These are phyloP conservation scores for Musa acuminata DNA, from an alignment of 176 grass and related monocot species.

Conservation along the genomic window DNA sequence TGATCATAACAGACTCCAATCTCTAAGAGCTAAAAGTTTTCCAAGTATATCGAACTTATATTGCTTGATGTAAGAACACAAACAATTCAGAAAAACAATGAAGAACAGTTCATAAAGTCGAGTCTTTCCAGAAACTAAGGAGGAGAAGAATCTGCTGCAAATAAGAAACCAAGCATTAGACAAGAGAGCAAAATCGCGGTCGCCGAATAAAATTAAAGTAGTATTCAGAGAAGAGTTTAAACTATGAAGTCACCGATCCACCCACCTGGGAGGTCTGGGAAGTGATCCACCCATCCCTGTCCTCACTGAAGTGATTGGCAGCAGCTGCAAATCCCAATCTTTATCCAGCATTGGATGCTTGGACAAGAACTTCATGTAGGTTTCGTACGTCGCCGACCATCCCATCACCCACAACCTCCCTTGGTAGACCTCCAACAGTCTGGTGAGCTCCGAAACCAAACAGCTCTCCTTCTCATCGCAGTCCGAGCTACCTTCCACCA, in stretches of 20 bases:
- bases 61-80: neutral
- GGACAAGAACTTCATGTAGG: slow-evolving; percentile 82
- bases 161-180: neutral
- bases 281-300: slow-evolving; percentile 14
- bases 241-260: neutral
- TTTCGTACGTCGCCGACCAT: slow-evolving; percentile 84
- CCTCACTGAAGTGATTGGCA: slow-evolving; percentile 57
- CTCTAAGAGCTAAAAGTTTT: neutral
- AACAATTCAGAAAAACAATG: neutral
- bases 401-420: slow-evolving; percentile 61
- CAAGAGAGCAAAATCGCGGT: neutral
- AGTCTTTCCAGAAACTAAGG: no score
- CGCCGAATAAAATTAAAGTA: neutral
- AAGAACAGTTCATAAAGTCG: no score
- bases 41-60: neutral
- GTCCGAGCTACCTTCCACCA: slow-evolving; percentile 30
- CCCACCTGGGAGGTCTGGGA: slow-evolving; percentile 48
- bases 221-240: neutral
- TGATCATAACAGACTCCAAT: neutral
- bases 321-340: slow-evolving; percentile 87
- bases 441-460: slow-evolving; percentile 63
- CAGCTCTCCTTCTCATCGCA: slow-evolving; percentile 30
- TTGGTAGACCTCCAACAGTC: slow-evolving; percentile 53
- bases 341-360: slow-evolving; percentile 85
- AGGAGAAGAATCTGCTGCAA: neutral